These are phyloP conservation scores for Rutidosis leptorrhynchoides DNA, from an alignment of 129 eudicot genomes.

Conservation along the genomic window DNA sequence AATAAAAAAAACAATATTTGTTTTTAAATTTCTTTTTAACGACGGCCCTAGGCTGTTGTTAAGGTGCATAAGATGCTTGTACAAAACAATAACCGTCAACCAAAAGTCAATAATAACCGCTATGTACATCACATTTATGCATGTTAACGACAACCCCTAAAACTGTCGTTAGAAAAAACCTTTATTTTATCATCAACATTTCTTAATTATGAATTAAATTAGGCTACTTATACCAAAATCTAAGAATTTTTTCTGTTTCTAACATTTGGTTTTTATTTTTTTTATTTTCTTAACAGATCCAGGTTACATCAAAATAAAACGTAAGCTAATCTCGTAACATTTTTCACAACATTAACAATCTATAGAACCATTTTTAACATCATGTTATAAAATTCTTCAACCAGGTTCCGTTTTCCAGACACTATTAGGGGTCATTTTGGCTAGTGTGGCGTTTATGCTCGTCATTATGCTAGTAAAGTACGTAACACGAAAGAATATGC, in stretches of 20 bases:
- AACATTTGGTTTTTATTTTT: background rate
- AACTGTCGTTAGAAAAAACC: background rate
- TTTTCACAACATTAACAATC: background rate
- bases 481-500: slow-evolving; percentile 36
- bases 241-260: background rate
- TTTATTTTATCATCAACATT: background rate
- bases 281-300: slow-evolving; percentile 40
- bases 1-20: too few relatives aligned
- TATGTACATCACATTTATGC: too few relatives aligned
- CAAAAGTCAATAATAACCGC: too few relatives aligned
- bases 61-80: too few relatives aligned
- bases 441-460: slow-evolving; percentile 38
- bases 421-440: slow-evolving; percentile 43
- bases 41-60: too few relatives aligned
- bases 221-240: background rate
- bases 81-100: too few relatives aligned
- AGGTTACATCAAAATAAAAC: slow-evolving; percentile 57
- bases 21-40: too few relatives aligned
- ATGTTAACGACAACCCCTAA: too few relatives aligned
- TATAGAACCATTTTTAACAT: background rate
- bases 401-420: slow-evolving; percentile 54
- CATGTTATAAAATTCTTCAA: background rate
- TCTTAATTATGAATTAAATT: background rate
- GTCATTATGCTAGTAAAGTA: slow-evolving; percentile 55
- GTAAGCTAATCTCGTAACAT: slow-evolving; percentile 43